Evolutionary conservation across 257 asterid species (phyloP).

Genomic region (Przewalskia tangutica): DNA sequence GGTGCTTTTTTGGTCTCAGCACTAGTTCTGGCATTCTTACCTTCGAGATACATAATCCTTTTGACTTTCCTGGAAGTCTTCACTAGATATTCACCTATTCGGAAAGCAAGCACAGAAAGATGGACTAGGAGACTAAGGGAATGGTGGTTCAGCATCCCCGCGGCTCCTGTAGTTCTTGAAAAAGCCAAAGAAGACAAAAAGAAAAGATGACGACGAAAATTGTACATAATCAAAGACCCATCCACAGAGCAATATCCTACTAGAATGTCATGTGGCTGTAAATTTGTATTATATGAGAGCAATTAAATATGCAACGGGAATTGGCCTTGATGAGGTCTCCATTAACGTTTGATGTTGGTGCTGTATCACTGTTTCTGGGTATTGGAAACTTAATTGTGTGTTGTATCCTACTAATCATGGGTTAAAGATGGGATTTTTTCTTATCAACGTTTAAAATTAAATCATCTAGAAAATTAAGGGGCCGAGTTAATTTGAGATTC

Average conservation of each 20-base stretch:
- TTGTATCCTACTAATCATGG: background rate
- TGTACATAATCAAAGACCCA: background rate
- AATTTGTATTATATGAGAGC: background rate
- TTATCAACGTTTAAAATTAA: background rate
- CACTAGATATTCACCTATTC: constrained; percentile 61
- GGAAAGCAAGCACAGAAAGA: constrained; percentile 69
- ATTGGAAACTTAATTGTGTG: background rate
- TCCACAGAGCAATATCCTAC: background rate
- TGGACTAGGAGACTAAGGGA: constrained; percentile 74
- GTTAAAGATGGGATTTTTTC: background rate
- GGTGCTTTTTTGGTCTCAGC: constrained; percentile 41
- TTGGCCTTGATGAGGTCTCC: background rate
- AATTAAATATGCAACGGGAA: background rate
- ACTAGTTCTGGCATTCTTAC: constrained; percentile 48
- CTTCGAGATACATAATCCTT: constrained; percentile 36
- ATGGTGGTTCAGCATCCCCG: constrained; percentile 98
- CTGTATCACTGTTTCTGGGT: background rate
- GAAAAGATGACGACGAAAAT: constrained; percentile 38
- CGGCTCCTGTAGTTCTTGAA: constrained; percentile 73
- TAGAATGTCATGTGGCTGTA: background rate
- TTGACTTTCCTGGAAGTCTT: constrained; percentile 53
- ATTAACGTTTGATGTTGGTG: background rate
- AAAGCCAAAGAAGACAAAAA: constrained; percentile 59
- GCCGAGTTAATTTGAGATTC: background rate
- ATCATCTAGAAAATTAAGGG: background rate